Base-by-base conservation (phyloP, 768 basidiomycete genomes). In the Trametes cubensis region DNA sequence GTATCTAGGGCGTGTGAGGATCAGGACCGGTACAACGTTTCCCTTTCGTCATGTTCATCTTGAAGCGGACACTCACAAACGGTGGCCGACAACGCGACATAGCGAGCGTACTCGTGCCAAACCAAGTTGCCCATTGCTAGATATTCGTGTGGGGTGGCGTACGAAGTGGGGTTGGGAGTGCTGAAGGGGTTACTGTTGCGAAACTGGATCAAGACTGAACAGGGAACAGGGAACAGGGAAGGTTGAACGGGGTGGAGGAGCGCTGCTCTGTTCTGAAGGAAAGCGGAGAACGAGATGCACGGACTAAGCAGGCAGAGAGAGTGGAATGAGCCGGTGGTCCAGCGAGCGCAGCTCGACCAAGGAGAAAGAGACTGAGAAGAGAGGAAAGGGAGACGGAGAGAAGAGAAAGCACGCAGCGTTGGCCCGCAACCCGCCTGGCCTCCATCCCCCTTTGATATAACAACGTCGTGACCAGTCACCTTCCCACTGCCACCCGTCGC, bases 81-180 rank as follows among this genome's bases (percentile, higher is more conserved):
- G 66, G 83, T 86, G 46, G 90, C 86, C 6, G 87, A 80, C 66
- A 92, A 80, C 42, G 89, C 76, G 66, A 91, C 79, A 56, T 81
- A 79, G 65, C 89, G 89, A 67, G 85, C 78, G 72, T 90, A 85
- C 67, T 91, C 84, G 74, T 91, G 86, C 91, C 91, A 92, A 67
- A 93, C 75, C 66, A 94, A 81, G 51, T 85, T 86, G 64, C 91
- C 92, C 92, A 94, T 94, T 52, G 39, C 45, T 21, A 51, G 46
- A 41, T n/a, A 25, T 26, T 30, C 20, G 52, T 50, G 64, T 60
- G 39, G 40, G 40, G 57, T 34, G 53, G 42, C n/a, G 49, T 20
- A 50, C 21, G 10, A 49, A 39, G 39, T 38, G 20, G 26, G 25
- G 26, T 53, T 39, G 50, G 49, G 40, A 13, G 40, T 40, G 58